Evolutionary conservation across 345 rosid species (phyloP), one percentile per base, ranked within the genome.

Genomic region (Eucalyptus pauciflora): DNA sequence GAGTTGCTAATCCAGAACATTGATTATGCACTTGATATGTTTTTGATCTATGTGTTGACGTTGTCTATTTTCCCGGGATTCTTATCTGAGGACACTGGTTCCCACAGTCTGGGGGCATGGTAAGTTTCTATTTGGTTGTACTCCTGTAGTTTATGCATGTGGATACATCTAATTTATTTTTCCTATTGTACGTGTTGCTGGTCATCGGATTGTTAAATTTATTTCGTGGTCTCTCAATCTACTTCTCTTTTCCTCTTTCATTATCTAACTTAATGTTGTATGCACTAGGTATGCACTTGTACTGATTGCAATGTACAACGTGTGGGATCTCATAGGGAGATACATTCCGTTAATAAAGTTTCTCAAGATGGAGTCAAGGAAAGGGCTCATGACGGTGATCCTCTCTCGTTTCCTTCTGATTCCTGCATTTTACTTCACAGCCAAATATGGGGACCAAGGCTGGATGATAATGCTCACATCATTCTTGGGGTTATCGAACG

Each of bases 11-110:
- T 88, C 22, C 90, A 90, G 91, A 97, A 96, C 89, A 91, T 92
- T 6, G 99, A 96, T 76, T 95, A 95, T 87, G 96, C 93, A 13
- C 51, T 96, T 10, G 95, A 91, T 71, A 88, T 97, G 87, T 95
- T 92, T 90, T 88, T 96, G 89, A 94, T 95, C 76, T 97, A 93
- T 52, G 93, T 89, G 18, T 91, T 96, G 20, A 95, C 97, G 4
- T 52, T 97, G 89, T 95, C 98, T 7, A 96, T 97, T 91, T 96
- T 97, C 90, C 98, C 98, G 3, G 99, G 99, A 80, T 97, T 96
- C 89, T 92, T 97, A 76, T 96, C 94, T 11, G 98, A 97, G 91
- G 94, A 96, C 89, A 96, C 97, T 12, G 99, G 99, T 87, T 89
- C 92, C 37, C 98, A 97, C 88, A 48, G 93, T 51, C 88, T 96